Conservation (phyloP, 2,329 filamentous ascomycete species). For the Neonectria faginata region DNA sequence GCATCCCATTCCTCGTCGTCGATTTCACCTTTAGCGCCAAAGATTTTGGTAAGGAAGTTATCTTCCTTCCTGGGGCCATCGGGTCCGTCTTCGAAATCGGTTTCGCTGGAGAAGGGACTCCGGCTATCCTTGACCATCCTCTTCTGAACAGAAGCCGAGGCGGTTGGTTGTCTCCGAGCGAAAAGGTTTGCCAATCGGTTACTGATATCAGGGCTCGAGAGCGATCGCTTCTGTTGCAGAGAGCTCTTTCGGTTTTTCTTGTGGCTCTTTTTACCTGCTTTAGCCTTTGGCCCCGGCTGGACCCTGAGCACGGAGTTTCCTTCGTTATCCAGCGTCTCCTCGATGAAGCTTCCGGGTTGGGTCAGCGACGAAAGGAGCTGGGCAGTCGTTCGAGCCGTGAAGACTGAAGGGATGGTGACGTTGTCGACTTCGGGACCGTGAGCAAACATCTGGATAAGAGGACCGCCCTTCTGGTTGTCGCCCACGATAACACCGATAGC, state of each 20-base stretch:
- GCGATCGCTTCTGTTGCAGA: conserved; percentile 33
- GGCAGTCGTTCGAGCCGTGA: conserved; percentile 94
- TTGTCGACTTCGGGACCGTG: conserved; percentile 90
- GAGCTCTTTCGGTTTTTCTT: conserved; percentile 20
- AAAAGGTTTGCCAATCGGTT: conserved; percentile 24
- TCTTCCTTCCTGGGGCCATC: conserved; percentile 26
- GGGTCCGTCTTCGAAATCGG: conserved; percentile 13
- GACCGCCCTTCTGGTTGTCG: conserved; percentile 89
- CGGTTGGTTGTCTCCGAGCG: conserved; percentile 10
- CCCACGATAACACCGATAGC: conserved; percentile 92
- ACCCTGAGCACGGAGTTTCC: conserved; percentile 67
- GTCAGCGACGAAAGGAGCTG: conserved; percentile 91
- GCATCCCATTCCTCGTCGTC: conserved; percentile 38
- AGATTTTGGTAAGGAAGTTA: conserved; percentile 36
- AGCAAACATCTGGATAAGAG: conserved; percentile 98
- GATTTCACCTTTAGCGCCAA: conserved; percentile 43
- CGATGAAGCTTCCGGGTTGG: conserved; percentile 74
- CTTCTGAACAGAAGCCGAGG: conserved; percentile 10
- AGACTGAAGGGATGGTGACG: conserved; percentile 91
- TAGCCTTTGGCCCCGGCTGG: conserved; percentile 59
- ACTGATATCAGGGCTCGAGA: conserved; percentile 9
- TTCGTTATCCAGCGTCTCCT: conserved; percentile 70
- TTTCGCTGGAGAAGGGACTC: conserved; percentile 32
- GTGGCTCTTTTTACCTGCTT: conserved; percentile 27
- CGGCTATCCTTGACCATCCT: conserved; percentile 30